Conservation (phyloP, 75 land plant species). For the Isoetes taiwanensis region DNA sequence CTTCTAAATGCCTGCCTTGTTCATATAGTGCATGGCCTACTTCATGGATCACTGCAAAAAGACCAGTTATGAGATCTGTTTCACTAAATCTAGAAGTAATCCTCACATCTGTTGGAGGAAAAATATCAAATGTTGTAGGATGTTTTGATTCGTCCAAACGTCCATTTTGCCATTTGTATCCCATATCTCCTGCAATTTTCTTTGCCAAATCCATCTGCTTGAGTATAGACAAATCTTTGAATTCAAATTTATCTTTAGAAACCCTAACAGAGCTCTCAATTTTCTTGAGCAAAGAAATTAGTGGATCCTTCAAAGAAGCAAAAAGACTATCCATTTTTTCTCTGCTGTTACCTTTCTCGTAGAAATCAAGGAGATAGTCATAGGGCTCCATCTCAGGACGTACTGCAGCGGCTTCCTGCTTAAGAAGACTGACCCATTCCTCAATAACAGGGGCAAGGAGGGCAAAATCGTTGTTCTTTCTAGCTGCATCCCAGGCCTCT, state of each 20-base stretch:
- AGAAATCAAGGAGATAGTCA: too few species aligned
- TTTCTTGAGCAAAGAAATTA: too few species aligned
- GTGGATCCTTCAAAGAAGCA: neutral
- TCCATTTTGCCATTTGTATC: neutral
- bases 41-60: neutral
- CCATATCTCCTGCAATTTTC: neutral
- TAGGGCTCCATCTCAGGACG: too few species aligned
- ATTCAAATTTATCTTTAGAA: too few species aligned
- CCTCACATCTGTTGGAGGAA: constrained; percentile 2
- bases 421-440: too few species aligned
- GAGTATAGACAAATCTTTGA: too few species aligned
- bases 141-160: constrained; percentile 1
- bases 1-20: constrained; percentile 2
- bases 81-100: constrained; percentile 1
- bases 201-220: neutral
- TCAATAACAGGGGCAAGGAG: too few species aligned
- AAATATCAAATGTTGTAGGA: neutral
- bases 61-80: neutral
- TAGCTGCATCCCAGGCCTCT: too few species aligned
- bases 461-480: too few species aligned
- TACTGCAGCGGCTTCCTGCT: too few species aligned
- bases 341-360: neutral
- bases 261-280: too few species aligned
- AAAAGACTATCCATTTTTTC: neutral
- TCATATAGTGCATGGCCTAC: constrained; percentile 9